Conservation (phyloP, 768 basidiomycete genomes). For the Leccinum olivaceopallidum region DNA sequence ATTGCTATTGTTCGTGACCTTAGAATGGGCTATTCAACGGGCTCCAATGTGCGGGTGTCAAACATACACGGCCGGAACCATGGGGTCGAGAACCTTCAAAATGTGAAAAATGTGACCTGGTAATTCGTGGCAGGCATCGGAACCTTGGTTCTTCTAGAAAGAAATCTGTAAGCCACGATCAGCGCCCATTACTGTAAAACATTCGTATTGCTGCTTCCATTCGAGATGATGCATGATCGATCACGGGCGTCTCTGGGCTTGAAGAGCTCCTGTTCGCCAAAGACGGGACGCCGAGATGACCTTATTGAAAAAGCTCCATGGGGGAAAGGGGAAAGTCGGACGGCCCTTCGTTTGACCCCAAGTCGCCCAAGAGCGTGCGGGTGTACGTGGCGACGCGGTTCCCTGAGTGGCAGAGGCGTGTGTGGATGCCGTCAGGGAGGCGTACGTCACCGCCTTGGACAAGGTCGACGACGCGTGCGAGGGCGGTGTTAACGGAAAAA, state of each 20-base stretch:
- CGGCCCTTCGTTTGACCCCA: slow-evolving; percentile 74
- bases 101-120: too few species aligned
- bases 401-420: slow-evolving; percentile 96
- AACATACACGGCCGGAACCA: too few species aligned
- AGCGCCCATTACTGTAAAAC: too few species aligned
- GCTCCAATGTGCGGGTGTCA: too few species aligned
- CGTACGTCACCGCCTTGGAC: slow-evolving; percentile 56
- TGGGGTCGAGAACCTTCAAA: too few species aligned
- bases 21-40: background rate
- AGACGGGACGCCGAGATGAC: slow-evolving; percentile 77
- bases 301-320: slow-evolving; percentile 73
- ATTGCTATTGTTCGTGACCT: background rate
- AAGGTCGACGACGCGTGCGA: slow-evolving; percentile 82
- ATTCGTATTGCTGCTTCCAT: too few species aligned
- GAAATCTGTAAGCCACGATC: too few species aligned
- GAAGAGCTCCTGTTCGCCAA: too few species aligned
- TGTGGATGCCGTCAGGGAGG: slow-evolving; percentile 70
- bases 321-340: slow-evolving; percentile 57
- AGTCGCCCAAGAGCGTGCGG: slow-evolving; percentile 79
- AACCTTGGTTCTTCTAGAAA: too few species aligned
- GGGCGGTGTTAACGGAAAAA: slow-evolving; percentile 58
- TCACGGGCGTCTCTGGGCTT: too few species aligned
- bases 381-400: slow-evolving; percentile 80
- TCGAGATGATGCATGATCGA: too few species aligned
- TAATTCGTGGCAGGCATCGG: too few species aligned